A percentile compares a stretch with the other conserved stretches of the same genome.
These are phyloP conservation scores for Fusarium burgessii DNA, from an alignment of 2,329 filamentous ascomycete genomes.

Conservation along the genomic window DNA sequence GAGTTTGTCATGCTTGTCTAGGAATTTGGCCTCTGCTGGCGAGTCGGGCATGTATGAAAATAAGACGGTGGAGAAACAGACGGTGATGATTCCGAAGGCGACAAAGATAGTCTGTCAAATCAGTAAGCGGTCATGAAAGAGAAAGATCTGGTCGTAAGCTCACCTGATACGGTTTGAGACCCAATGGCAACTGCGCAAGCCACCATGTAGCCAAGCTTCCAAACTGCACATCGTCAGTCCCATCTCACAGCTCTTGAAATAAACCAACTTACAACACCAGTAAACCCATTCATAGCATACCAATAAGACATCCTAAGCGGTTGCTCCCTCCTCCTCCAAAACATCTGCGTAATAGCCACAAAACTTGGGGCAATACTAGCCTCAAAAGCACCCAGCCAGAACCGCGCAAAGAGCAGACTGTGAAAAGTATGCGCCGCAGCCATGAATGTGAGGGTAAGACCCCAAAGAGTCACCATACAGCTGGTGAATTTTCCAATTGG, in stretches of 20 bases:
- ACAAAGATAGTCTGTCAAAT: constrained; percentile 46
- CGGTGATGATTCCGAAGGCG: constrained; percentile 54
- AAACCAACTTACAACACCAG: constrained; percentile 16
- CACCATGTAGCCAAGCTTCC: constrained; percentile 37
- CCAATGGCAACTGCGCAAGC: constrained; percentile 30
- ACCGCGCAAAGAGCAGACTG: constrained; percentile 58
- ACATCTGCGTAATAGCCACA: constrained; percentile 52
- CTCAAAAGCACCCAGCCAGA: constrained; percentile 61
- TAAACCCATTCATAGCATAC: constrained; percentile 39
- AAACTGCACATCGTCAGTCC: constrained; percentile 12
- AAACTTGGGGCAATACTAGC: constrained; percentile 55
- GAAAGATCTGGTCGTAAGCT: fast-evolving
- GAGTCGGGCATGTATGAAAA: constrained; percentile 73
- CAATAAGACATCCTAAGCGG: constrained; percentile 41
- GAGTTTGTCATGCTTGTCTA: constrained; percentile 66
- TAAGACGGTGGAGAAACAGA: constrained; percentile 61
- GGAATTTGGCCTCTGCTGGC: constrained; percentile 69
- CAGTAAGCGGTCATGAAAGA: fast-evolving
- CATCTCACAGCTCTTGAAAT: fast-evolving
- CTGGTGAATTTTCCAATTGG: constrained; percentile 67
- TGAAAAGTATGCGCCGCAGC: constrained; percentile 61
- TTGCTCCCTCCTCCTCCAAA: constrained; percentile 52
- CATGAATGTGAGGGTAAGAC: constrained; percentile 63
- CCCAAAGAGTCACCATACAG: constrained; percentile 65
- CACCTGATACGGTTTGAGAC: constrained; percentile 34